These are phyloP conservation scores for Aspergillus sp. DNA, from an alignment of 2,329 filamentous ascomycete species.

Conservation along the genomic window DNA sequence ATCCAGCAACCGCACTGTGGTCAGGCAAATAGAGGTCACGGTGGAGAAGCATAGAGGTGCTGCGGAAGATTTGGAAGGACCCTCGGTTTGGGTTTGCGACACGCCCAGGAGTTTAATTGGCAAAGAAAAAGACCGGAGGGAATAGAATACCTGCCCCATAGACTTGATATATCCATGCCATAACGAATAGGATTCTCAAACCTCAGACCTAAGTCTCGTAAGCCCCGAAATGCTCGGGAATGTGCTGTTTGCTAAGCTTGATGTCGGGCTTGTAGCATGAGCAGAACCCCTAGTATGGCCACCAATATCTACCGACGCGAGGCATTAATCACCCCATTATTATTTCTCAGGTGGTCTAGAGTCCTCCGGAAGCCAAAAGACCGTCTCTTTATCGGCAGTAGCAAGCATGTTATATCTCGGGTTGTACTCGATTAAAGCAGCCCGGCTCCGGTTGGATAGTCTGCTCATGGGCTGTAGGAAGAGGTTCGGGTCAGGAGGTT, in stretches of 20 bases:
- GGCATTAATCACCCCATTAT: no score
- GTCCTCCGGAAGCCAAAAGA: conserved; percentile 70
- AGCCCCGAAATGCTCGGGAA: no score
- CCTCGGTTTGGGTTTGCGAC: conserved; percentile 56
- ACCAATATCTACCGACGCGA: no score
- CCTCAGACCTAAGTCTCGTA: not conserved
- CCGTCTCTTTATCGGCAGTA: conserved; percentile 74
- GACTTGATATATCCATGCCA: not conserved
- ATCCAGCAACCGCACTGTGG: conserved; percentile 61
- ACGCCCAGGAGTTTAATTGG: conserved; percentile 59
- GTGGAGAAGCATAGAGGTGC: conserved; percentile 46
- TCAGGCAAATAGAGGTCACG: conserved; percentile 54
- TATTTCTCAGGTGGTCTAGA: conserved; percentile 28
- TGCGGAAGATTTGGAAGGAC: conserved; percentile 47
- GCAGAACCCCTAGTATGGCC: not conserved
- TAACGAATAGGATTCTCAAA: not conserved
- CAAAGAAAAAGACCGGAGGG: conserved; percentile 49
- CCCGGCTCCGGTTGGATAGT: conserved; percentile 46
- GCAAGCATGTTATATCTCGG: conserved; percentile 87
- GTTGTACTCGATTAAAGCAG: conserved; percentile 75
- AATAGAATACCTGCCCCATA: conserved; percentile 9
- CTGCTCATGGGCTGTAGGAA: conserved; percentile 32
- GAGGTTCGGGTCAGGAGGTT: conserved; percentile 49
- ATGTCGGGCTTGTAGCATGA: no score
- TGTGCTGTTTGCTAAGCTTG: no score